phyloP scores from a whole-genome alignment of 2,329 filamentous ascomycete genomes.

The Sarocladium kiliense region DNA sequence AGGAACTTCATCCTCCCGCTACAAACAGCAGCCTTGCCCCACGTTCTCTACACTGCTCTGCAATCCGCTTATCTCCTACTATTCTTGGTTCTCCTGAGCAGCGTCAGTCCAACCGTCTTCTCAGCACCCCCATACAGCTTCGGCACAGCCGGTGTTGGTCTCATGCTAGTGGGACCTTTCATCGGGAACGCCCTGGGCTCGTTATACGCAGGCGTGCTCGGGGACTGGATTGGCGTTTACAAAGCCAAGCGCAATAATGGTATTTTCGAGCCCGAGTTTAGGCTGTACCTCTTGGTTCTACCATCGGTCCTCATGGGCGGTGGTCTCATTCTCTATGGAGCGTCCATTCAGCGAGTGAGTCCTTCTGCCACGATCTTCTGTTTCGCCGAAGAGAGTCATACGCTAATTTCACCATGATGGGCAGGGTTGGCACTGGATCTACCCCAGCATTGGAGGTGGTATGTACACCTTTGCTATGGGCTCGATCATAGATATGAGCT shows the following conservation, averaged over 20 bases:
- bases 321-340: constrained; percentile 34
- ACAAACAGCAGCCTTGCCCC: neutral
- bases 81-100: constrained; percentile 4
- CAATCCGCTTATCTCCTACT: neutral
- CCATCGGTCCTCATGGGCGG: constrained; percentile 27
- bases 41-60: constrained; percentile 4
- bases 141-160: constrained; percentile 17
- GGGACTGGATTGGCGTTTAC: constrained; percentile 31
- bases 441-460: constrained; percentile 28
- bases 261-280: constrained; percentile 39
- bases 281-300: constrained; percentile 25
- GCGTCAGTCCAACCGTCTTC: neutral
- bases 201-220: constrained; percentile 32
- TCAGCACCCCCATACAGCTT: neutral
- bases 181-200: constrained; percentile 33
- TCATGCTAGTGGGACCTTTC: constrained; percentile 24
- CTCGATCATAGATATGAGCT: constrained; percentile 28
- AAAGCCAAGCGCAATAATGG: constrained; percentile 31
- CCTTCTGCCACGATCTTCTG: neutral
- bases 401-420: too few species aligned
- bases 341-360: constrained; percentile 27
- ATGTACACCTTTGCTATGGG: constrained; percentile 34
- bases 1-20: neutral
- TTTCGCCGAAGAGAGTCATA: neutral
- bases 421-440: constrained; percentile 40